Evolutionary conservation across 495 filamentous ascomycete species (phyloP).

Genomic region (Echria macrotheca): DNA sequence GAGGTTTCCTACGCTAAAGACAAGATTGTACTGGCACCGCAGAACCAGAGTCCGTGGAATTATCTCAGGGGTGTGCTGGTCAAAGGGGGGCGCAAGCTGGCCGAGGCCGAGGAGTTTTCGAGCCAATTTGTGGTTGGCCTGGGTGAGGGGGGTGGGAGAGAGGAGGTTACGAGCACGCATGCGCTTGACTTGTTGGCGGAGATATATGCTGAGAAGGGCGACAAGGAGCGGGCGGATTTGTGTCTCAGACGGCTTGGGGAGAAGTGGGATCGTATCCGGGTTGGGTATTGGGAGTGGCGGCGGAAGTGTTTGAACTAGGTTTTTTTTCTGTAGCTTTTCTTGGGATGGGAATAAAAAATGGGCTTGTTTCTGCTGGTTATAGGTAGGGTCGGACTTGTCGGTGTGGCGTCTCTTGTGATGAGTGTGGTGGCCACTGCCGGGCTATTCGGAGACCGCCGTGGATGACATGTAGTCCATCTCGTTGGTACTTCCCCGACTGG

Average conservation of each 20-base stretch:
- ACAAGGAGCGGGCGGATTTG: conserved; percentile 53
- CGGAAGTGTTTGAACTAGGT: conserved; percentile 33
- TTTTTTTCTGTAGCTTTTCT: background rate
- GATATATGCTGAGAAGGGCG: conserved; percentile 59
- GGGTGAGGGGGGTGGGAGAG: conserved; percentile 33
- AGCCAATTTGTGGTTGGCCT: conserved; percentile 55
- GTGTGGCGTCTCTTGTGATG: too few relatives aligned
- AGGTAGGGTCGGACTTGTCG: too few relatives aligned
- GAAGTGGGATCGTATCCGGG: conserved; percentile 85
- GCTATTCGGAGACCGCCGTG: background rate
- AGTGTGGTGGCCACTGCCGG: background rate
- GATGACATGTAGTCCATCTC: too few relatives aligned
- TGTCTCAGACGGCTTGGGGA: conserved; percentile 69
- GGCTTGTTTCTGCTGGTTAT: background rate
- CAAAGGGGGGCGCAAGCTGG: conserved; percentile 54
- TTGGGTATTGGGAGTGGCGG: conserved; percentile 88
- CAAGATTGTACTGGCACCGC: conserved; percentile 72
- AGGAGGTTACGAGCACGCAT: conserved; percentile 66
- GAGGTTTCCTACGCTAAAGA: conserved; percentile 69
- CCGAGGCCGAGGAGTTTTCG: conserved; percentile 58
- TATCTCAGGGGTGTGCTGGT: conserved; percentile 74
- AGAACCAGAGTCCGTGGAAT: conserved; percentile 91
- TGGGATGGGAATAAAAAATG: background rate
- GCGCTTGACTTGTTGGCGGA: conserved; percentile 89
- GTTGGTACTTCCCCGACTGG: too few relatives aligned